Conservation (phyloP, 106 monocot species). For the Triglochin maritima region DNA sequence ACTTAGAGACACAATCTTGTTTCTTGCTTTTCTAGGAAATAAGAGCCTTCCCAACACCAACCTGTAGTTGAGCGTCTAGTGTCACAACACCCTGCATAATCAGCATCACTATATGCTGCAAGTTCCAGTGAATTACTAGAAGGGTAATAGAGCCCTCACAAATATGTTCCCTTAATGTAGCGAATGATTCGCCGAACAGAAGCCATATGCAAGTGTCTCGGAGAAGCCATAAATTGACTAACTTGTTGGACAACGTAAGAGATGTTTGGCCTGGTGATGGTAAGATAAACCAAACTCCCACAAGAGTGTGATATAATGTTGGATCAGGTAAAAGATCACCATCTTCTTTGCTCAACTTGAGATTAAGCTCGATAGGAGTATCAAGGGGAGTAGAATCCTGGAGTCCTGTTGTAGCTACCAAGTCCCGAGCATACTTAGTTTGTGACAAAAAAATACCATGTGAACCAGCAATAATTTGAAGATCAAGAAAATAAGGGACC, state of each 20-base stretch:
- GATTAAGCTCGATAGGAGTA: background rate
- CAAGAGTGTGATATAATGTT: too few species aligned
- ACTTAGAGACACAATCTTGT: constrained; percentile 1
- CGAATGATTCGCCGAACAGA: background rate
- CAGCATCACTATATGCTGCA: constrained; percentile 4
- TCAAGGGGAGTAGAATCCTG: background rate
- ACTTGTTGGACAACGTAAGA: background rate
- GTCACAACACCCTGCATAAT: background rate
- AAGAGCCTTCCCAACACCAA: constrained; percentile 1
- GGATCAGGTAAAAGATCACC: too few species aligned
- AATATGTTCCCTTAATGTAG: background rate
- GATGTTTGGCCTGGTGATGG: constrained; percentile 1
- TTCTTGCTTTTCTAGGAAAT: constrained; percentile 20
- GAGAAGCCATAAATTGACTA: background rate
- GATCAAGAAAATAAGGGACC: too few species aligned
- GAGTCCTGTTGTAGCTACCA: too few species aligned
- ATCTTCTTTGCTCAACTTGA: background rate
- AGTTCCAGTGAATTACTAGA: background rate
- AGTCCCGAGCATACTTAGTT: too few species aligned
- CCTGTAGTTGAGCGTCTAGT: background rate
- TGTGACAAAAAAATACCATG: too few species aligned
- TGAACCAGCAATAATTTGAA: too few species aligned
- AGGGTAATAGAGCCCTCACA: background rate
- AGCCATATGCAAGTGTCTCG: background rate
- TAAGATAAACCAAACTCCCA: constrained; percentile 5